Evolutionary conservation across 139 green algal species (phyloP).

Genomic region (Closterium sp.): DNA sequence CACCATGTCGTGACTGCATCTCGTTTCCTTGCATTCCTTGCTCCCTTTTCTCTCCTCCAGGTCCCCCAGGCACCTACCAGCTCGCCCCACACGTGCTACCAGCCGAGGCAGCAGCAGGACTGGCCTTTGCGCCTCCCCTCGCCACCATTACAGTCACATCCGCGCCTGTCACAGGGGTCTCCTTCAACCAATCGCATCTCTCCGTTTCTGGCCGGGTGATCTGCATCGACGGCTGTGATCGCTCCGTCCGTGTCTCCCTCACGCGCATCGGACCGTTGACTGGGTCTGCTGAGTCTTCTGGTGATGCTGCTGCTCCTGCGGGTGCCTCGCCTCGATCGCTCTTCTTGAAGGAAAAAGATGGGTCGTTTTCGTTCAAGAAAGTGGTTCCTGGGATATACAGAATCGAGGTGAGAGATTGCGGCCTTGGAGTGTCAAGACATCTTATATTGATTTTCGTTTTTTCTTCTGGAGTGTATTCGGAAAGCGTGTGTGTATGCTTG

Average conservation of each 20-base stretch:
- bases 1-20: too few species aligned
- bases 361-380: conserved; percentile 3
- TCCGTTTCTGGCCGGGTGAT: conserved; percentile 10
- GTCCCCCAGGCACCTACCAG: conserved; percentile 22
- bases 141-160: background rate
- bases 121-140: conserved; percentile 10
- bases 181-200: conserved; percentile 15
- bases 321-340: background rate
- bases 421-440: too few species aligned
- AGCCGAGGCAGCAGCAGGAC: conserved; percentile 7
- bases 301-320: too few species aligned
- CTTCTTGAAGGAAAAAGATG: conserved; percentile 10
- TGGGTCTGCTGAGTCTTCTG: background rate
- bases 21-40: background rate
- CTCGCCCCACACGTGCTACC: background rate
- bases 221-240: conserved; percentile 26
- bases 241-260: background rate
- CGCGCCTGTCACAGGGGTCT: background rate
- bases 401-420: background rate
- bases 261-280: background rate
- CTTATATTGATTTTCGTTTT: too few species aligned
- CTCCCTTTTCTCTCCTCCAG: background rate
- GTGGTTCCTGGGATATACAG: conserved; percentile 37
- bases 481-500: too few species aligned
- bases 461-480: too few species aligned